These are phyloP conservation scores for Sisymbrium altissimum DNA, from an alignment of 345 rosid species.

Conservation along the genomic window DNA sequence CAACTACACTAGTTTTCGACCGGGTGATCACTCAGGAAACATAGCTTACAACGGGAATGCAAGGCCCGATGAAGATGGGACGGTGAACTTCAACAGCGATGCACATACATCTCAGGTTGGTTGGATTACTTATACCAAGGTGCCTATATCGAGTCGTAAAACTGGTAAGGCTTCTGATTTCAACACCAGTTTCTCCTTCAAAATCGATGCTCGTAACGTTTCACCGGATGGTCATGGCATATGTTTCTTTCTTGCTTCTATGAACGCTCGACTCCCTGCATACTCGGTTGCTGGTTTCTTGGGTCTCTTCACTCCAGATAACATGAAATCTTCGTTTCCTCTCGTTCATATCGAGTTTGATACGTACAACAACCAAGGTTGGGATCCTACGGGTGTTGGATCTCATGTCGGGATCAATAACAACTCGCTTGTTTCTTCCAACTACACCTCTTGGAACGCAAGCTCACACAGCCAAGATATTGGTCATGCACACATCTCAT, in stretches of 20 bases:
- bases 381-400: constrained; percentile 34
- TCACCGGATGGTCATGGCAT: constrained; percentile 17
- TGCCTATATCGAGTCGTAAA: constrained; percentile 14
- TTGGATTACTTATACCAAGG: constrained; percentile 6
- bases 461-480: constrained; percentile 23
- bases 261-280: constrained; percentile 32
- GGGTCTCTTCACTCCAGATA: constrained; percentile 27
- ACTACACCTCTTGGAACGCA: constrained; percentile 34
- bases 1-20: constrained; percentile 5
- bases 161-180: constrained; percentile 17
- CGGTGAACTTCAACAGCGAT: constrained; percentile 17
- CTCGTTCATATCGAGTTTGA: constrained; percentile 43
- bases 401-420: constrained; percentile 32
- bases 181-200: constrained; percentile 24
- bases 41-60: constrained; percentile 21
- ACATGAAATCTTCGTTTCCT: constrained; percentile 7
- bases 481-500: constrained; percentile 26
- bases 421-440: constrained; percentile 7
- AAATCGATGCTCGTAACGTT: constrained; percentile 8
- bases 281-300: constrained; percentile 37
- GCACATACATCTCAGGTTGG: constrained; percentile 15
- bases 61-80: not conserved
- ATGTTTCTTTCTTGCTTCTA: constrained; percentile 34
- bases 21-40: not conserved
- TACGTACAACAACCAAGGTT: not conserved